These are phyloP conservation scores for slime mould (Dictyostelium discoideum) DNA, from an alignment of 78 protist genomes.

Conservation along the genomic window dicty_2.7 NC_007089.4:2719001-2719500, in stretches of 20 bases:
- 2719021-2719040: slow-evolving; percentile 85
- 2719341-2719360: slow-evolving; percentile 83
- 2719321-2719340: slow-evolving; percentile 89
- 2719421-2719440: slow-evolving; percentile 75
- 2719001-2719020: slow-evolving; percentile 76
- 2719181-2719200: slow-evolving; percentile 89
- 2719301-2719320: slow-evolving; percentile 90
- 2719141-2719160: slow-evolving; percentile 86
- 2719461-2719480: slow-evolving; percentile 87
- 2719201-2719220: slow-evolving; percentile 52
- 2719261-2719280: slow-evolving; percentile 81
- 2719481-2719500: slow-evolving; percentile 92
- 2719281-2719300: slow-evolving; percentile 82
- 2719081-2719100: slow-evolving; percentile 91
- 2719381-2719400: slow-evolving; percentile 13
- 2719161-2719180: slow-evolving; percentile 91
- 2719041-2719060: slow-evolving; percentile 72
- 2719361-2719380: slow-evolving; percentile 54
- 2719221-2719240: slow-evolving; percentile 83
- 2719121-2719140: slow-evolving; percentile 81
- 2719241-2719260: slow-evolving; percentile 82
- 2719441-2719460: slow-evolving; percentile 87
- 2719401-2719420: slow-evolving; percentile 83
- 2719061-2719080: slow-evolving; percentile 65
- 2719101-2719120: slow-evolving; percentile 85